Evolutionary conservation across 2,329 filamentous ascomycete species (phyloP).

Genomic region (Colletotrichum agaves): DNA sequence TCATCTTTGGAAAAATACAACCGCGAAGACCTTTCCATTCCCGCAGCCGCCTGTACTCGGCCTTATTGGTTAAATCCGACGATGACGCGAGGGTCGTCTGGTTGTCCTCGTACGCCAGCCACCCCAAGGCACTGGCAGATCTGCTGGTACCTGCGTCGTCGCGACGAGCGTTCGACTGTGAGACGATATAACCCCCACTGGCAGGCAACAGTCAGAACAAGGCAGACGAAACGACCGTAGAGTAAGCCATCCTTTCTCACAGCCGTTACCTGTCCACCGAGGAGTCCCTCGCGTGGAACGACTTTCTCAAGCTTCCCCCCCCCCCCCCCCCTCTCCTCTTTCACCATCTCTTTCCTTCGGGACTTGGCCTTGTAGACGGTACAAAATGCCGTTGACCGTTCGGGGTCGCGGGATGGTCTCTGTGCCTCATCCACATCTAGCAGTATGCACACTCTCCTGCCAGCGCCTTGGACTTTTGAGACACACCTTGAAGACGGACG

Average conservation of each 20-base stretch:
- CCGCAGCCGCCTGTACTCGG: neutral
- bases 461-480: constrained; percentile 8
- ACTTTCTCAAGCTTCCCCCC: neutral
- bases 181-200: constrained; percentile 27
- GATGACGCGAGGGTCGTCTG: constrained; percentile 12
- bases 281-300: neutral
- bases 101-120: neutral
- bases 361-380: neutral
- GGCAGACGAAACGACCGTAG: constrained; percentile 11
- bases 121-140: constrained; percentile 7
- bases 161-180: constrained; percentile 23
- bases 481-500: constrained; percentile 9
- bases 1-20: neutral
- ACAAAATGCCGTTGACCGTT: constrained; percentile 13
- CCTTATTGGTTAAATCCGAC: neutral
- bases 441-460: neutral
- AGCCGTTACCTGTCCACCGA: neutral
- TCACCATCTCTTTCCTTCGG: neutral
- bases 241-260: neutral
- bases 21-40: neutral
- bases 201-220: neutral
- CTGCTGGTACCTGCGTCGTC: constrained; percentile 26
- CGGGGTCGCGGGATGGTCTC: constrained; percentile 11
- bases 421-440: constrained; percentile 17
- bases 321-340: no score